phyloP scores from a whole-genome alignment of 768 basidiomycete genomes.

The Sarcodon aspratus region DNA sequence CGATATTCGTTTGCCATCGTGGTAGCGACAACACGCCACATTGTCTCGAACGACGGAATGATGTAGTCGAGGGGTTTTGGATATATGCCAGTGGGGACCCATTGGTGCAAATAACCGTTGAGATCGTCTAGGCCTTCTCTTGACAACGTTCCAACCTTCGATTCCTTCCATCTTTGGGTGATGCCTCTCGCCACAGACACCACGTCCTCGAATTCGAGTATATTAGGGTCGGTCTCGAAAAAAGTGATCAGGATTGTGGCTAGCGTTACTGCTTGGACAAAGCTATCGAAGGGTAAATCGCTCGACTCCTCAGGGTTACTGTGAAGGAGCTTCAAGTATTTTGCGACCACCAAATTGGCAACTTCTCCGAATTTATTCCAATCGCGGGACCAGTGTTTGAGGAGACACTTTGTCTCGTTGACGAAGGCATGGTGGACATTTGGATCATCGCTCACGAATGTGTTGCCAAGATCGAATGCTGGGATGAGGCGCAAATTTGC shows the following conservation, averaged over 20 bases:
- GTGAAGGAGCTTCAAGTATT: background rate
- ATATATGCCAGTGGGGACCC: conserved; percentile 23
- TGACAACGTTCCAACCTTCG: conserved; percentile 17
- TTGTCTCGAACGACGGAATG: conserved; percentile 48
- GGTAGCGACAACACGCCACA: conserved; percentile 49
- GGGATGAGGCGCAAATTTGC: conserved; percentile 12
- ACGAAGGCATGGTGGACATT: conserved; percentile 25
- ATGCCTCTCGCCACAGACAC: conserved; percentile 26
- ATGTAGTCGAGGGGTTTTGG: conserved; percentile 37
- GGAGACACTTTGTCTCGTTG: conserved; percentile 4
- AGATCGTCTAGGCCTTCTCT: conserved; percentile 15
- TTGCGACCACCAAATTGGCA: conserved; percentile 17
- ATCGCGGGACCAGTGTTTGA: conserved; percentile 5
- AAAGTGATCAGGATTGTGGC: conserved; percentile 31
- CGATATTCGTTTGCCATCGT: conserved; percentile 25
- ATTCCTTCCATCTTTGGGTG: conserved; percentile 35
- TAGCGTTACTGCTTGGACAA: conserved; percentile 34
- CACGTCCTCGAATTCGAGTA: conserved; percentile 23
- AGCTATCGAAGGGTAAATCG: conserved; percentile 21
- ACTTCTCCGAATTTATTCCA: conserved; percentile 24
- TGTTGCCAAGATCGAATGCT: conserved; percentile 25
- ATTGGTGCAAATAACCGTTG: conserved; percentile 23
- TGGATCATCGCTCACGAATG: conserved; percentile 34
- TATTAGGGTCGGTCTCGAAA: conserved; percentile 19
- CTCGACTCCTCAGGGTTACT: background rate